These are phyloP conservation scores for Dunaliella sp. DNA, from an alignment of 139 green algal species.

Conservation along the genomic window DNA sequence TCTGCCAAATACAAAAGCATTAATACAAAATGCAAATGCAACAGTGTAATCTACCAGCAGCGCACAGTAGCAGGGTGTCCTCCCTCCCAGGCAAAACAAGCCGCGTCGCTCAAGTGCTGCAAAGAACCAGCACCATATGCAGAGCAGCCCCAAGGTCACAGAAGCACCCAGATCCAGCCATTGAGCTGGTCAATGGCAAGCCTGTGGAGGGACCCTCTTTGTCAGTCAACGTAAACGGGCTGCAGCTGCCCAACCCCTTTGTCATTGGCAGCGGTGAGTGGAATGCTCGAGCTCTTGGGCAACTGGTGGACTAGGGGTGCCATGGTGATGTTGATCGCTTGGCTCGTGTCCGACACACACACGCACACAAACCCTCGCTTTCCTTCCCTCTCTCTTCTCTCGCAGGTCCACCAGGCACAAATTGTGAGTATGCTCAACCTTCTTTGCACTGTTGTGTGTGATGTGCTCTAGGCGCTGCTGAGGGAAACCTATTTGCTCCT, in stretches of 20 bases:
- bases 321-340: background rate
- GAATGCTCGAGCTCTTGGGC: background rate
- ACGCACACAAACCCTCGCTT: background rate
- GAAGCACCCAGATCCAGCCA: background rate
- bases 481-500: background rate
- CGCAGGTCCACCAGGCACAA: slow-evolving; percentile 82
- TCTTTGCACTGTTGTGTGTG: too few species aligned
- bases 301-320: background rate
- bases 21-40: too few species aligned
- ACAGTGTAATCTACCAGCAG: too few species aligned
- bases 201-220: slow-evolving; percentile 4
- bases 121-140: too few species aligned
- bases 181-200: background rate
- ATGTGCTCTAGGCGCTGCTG: background rate
- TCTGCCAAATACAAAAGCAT: too few species aligned
- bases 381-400: background rate
- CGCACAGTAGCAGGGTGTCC: too few species aligned
- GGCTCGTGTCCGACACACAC: too few species aligned
- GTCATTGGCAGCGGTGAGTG: slow-evolving; percentile 80
- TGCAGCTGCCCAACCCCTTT: slow-evolving; percentile 97
- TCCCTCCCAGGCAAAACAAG: too few species aligned
- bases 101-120: too few species aligned
- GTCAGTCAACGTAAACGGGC: slow-evolving; percentile 66
- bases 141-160: background rate
- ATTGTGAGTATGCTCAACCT: slow-evolving; percentile 86